Base-by-base conservation (phyloP, 192 early-diverging fungal species). In the Backusella morwellensis region DNA sequence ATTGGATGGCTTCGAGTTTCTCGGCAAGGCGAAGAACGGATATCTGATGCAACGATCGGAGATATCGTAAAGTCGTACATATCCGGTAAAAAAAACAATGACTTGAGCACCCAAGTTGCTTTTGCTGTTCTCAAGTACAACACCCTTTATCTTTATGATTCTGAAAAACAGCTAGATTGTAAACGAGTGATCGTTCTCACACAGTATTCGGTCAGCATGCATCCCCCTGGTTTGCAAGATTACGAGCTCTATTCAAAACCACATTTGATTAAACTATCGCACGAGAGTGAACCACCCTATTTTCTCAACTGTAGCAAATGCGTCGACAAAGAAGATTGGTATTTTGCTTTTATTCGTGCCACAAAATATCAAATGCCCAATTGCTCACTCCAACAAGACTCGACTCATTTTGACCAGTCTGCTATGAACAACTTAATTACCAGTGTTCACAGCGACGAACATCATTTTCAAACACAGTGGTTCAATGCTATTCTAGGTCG, bases 301-400 rank as follows among this genome's bases (percentile, higher is more conserved):
- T 79, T 90, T 23, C 88, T 89, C 38, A 77, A 70, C 59, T 88
- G 85, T 40, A 89, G 88, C 68, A 81, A 84, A 35, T 86, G 84
- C 34, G 79, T 83, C 14, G 93, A 95, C 59, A 97, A 97, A 82
- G 96, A 97, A 80, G 93, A 94, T 80, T 96, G 95, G 91, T 94
- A 93, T 70, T 91, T 96, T 83, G 93, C 95, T 19, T 84, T 97
- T n/a, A 78, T 90, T 47, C 90, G 92, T 78, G 93, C 91, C 56
- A 86, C 90, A 35, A 83, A 86, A 35, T 82, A 87, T 23, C 82
- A 77, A 23, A 77, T 71, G 19, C 81, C 79, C n/a, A 34, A 21
- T 9, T 47, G n/a, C 4, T n/a, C 35, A 34, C 23, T 38, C 21
- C 70, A 40, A 42, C 42, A 82, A 74, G 85, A 86, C 63, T 69